Conservation (phyloP, 768 basidiomycete species). For the Lentinus tigrinus region DNA sequence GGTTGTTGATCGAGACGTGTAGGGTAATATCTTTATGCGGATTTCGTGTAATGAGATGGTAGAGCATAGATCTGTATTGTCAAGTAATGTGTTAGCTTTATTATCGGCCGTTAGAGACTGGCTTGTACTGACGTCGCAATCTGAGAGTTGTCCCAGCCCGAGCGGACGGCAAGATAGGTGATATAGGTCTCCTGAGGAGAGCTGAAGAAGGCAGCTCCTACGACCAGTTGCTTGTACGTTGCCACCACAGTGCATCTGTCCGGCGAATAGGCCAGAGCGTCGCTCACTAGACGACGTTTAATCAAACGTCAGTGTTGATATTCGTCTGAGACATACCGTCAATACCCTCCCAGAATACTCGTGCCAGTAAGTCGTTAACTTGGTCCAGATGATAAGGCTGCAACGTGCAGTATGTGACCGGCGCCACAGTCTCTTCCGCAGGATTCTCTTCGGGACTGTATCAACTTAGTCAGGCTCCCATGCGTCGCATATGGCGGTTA, state of each 20-base stretch:
- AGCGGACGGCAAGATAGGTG: conserved; percentile 74
- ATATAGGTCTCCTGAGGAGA: conserved; percentile 83
- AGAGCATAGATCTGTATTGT: conserved; percentile 64
- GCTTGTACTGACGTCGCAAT: conserved; percentile 61
- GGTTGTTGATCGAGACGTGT: conserved; percentile 79
- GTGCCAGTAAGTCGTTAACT: conserved; percentile 66
- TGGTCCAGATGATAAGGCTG: conserved; percentile 60
- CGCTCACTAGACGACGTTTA: conserved; percentile 50
- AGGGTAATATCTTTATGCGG: conserved; percentile 77
- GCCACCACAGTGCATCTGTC: conserved; percentile 78
- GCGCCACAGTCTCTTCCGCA: conserved; percentile 40
- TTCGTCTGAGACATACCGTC: conserved; percentile 64
- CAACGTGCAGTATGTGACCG: conserved; percentile 65
- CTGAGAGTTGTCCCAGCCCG: conserved; percentile 79
- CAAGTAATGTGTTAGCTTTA: conserved; percentile 6
- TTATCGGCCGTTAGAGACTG: neutral
- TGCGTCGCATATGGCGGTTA: neutral
- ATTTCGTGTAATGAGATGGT: conserved; percentile 69
- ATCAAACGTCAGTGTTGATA: neutral
- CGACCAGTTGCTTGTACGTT: conserved; percentile 64
- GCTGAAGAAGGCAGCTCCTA: conserved; percentile 74
- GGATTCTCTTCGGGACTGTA: conserved; percentile 55
- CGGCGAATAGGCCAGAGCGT: conserved; percentile 65
- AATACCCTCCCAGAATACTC: conserved; percentile 77
- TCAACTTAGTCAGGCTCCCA: neutral